Evolutionary conservation across 352 stramenopile species (phyloP).

Genomic region (Globisporangium sylvaticum): DNA sequence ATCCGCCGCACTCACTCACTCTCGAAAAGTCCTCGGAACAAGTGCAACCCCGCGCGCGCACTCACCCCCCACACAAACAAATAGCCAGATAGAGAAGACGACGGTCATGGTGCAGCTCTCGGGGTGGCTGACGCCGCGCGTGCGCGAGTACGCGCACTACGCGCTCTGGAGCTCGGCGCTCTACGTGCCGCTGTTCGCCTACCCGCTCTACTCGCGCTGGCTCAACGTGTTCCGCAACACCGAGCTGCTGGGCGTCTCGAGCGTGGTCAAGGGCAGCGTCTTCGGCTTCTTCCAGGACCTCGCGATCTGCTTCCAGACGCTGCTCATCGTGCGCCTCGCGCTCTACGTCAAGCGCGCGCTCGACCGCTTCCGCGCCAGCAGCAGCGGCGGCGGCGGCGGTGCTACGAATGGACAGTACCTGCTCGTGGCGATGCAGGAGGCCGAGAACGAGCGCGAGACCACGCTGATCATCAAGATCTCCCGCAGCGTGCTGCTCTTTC

Average conservation of each 20-base stretch:
- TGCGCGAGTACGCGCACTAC: conserved; percentile 19
- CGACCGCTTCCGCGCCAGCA: conserved; percentile 19
- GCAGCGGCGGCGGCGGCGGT: conserved; percentile 10
- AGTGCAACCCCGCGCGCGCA: not conserved
- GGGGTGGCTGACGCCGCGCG: not conserved
- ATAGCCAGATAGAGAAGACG: not conserved
- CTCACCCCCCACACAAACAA: not conserved
- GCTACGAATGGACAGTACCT: conserved; percentile 32
- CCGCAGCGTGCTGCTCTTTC: not conserved
- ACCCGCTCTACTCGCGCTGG: conserved; percentile 50
- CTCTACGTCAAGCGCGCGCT: not conserved
- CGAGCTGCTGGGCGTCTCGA: conserved; percentile 40
- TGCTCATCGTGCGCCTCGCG: conserved; percentile 11
- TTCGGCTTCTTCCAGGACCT: conserved; percentile 53
- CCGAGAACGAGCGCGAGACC: conserved; percentile 6
- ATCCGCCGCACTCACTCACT: not conserved
- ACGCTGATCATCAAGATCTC: conserved; percentile 2
- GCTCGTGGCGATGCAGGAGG: conserved; percentile 15
- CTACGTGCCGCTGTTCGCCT: conserved; percentile 50
- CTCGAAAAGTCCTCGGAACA: not conserved
- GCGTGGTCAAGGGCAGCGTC: conserved; percentile 41
- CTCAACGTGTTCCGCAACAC: conserved; percentile 56
- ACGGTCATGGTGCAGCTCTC: conserved; percentile 8
- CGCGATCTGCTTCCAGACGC: conserved; percentile 53
- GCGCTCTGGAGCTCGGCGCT: conserved; percentile 52